Evolutionary conservation across 768 basidiomycete species (phyloP), one percentile per base, ranked within the genome.

Genomic region (Calocera cornea): DNA sequence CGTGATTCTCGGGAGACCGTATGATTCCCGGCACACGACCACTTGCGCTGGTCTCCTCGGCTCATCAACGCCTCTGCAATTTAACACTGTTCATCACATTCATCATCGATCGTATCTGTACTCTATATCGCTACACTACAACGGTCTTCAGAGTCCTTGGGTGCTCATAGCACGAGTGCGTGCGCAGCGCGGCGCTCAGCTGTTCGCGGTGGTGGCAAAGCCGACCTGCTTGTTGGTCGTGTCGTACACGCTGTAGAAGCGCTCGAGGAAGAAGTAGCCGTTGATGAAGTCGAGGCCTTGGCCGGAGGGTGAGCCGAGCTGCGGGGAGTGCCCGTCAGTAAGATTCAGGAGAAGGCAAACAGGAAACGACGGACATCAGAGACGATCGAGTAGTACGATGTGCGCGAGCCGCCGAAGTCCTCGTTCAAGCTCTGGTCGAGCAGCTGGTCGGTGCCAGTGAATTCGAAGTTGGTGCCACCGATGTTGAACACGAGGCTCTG

Each of bases 381-480:
- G 38, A 34, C 49, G 24, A 60, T 60, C 54, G 54, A 60, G 31
- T 60, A 60, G 54, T 60, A 60, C 54, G 54, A 11, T 29, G 14
- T 60, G 54, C 54, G 11, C 54, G 54, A 29, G 27, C 54, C 54
- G 54, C 54, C 54, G 31, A 60, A 60, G 14, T 60, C 14, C 54
- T 14, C 27, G 31, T 60, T 60, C 54, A 60, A 33, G 54, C 54
- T 60, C 54, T 60, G 54, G 31, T 60, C 54, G 54, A 60, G 54
- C 54, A 60, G 54, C 54, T 89, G 87, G 2, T 84, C 86, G 71
- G 87, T 85, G 17, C 83, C 73, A 1, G 83, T 84, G 66, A 88
- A 70, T 73, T 83, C 83, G 71, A 80, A 86, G 10, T 80, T 80
- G 17, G 75, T 68, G 49, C 60, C 7, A 29, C 40, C n/a, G 5